A percentile compares a stretch with the other conserved stretches of the same genome.
Evolutionary conservation across 148 eudicot genomes (phyloP).

Genomic region (Rhododendron simsii): DNA sequence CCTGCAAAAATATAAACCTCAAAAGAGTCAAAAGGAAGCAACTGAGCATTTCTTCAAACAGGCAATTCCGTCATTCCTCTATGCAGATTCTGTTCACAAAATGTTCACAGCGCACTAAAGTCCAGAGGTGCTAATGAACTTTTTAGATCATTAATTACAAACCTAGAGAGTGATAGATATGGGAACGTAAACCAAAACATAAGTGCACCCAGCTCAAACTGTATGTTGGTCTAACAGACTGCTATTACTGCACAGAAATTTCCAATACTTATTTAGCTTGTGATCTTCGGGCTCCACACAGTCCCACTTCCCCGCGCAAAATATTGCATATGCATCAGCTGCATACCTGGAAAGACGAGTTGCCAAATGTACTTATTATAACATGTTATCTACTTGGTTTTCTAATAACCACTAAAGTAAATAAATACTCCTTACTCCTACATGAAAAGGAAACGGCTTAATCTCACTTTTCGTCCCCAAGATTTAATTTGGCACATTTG

Average conservation of each 20-base stretch:
- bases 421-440: neutral
- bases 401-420: neutral
- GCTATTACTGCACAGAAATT: slow-evolving; percentile 31
- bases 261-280: slow-evolving; percentile 69
- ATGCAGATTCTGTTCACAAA: neutral
- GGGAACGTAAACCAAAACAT: neutral
- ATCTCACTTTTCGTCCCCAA: neutral
- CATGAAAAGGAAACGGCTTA: neutral
- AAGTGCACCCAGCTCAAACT: neutral
- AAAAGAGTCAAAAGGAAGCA: neutral
- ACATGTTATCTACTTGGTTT: neutral
- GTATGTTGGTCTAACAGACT: neutral
- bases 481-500: neutral
- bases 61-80: neutral
- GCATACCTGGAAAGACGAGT: slow-evolving; percentile 52
- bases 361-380: neutral
- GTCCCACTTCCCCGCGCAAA: slow-evolving; percentile 77
- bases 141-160: neutral
- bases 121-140: neutral
- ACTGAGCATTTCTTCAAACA: neutral
- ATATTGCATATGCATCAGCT: slow-evolving; percentile 92
- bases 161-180: neutral
- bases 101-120: neutral
- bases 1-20: neutral
- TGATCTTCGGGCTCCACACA: slow-evolving; percentile 62